Evolutionary conservation across 805 yeast genomes (phyloP).

Genomic region (Lipomyces spencermartinsiae): DNA sequence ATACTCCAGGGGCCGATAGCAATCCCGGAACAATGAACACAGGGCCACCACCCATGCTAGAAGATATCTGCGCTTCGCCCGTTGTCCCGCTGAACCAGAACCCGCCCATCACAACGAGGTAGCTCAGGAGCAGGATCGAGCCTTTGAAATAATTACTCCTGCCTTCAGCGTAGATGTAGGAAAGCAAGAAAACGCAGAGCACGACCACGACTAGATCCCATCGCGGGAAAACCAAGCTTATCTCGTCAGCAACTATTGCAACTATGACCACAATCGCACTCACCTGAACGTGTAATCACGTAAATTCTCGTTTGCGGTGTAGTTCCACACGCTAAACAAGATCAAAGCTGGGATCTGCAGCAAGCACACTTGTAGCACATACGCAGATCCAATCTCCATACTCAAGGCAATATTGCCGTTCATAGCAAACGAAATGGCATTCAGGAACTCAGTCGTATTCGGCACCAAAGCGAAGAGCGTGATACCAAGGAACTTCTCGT

Average conservation of each 20-base stretch:
- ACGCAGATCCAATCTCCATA: constrained; percentile 98
- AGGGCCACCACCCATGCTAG: constrained; percentile 11
- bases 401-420: constrained; percentile 95
- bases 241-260: not conserved
- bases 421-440: constrained; percentile 95
- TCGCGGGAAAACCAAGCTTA: constrained; percentile 83
- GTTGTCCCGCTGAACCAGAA: constrained; percentile 68
- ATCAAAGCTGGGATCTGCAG: constrained; percentile 93
- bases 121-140: constrained; percentile 78
- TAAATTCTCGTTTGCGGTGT: constrained; percentile 39
- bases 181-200: constrained; percentile 84
- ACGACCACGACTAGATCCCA: constrained; percentile 93
- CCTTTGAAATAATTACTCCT: constrained; percentile 93
- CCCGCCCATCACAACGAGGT: constrained; percentile 76
- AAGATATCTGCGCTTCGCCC: constrained; percentile 42
- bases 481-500: constrained; percentile 89
- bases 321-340: constrained; percentile 49
- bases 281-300: constrained; percentile 38
- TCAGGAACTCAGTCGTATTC: constrained; percentile 93
- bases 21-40: constrained; percentile 23
- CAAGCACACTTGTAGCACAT: constrained; percentile 92
- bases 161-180: constrained; percentile 95
- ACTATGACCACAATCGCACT: constrained; percentile 6
- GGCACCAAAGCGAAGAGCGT: constrained; percentile 97
- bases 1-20: constrained; percentile 40